phyloP scores from a whole-genome alignment of 1,284 basidiomycete genomes.

The Puccinia novopanici region DNA sequence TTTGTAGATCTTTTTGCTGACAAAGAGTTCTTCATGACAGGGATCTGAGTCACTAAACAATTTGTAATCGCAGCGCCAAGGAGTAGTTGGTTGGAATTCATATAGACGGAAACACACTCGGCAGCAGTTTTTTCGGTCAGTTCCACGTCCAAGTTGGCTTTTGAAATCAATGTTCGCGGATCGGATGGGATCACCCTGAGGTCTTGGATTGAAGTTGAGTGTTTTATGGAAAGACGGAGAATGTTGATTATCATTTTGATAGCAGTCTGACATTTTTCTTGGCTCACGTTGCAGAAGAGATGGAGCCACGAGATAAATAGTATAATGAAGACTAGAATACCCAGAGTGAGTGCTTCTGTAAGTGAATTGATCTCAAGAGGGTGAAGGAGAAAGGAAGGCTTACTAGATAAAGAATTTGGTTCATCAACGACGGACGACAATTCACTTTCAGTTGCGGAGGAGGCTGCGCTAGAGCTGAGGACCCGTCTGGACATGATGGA shows the following conservation, averaged over 20 bases:
- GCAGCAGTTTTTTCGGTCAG: conserved; percentile 14
- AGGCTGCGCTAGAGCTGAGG: no score
- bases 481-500: background rate
- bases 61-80: conserved; percentile 6
- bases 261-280: conserved; percentile 19
- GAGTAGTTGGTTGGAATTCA: background rate
- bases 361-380: background rate
- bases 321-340: conserved; percentile 4
- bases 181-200: background rate
- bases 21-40: conserved; percentile 11
- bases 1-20: background rate
- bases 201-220: background rate
- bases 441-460: background rate
- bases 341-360: background rate
- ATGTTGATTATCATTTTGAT: conserved; percentile 5
- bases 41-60: background rate
- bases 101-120: conserved; percentile 20
- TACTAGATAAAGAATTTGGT: conserved; percentile 2
- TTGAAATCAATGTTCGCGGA: conserved; percentile 14
- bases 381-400: background rate
- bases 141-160: background rate
- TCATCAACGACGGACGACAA: background rate
- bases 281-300: conserved; percentile 40
- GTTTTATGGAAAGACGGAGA: background rate
- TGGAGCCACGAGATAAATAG: conserved; percentile 29